phyloP scores from a whole-genome alignment of 208 protist genomes.

The Wallacemonas sp. region DNA sequence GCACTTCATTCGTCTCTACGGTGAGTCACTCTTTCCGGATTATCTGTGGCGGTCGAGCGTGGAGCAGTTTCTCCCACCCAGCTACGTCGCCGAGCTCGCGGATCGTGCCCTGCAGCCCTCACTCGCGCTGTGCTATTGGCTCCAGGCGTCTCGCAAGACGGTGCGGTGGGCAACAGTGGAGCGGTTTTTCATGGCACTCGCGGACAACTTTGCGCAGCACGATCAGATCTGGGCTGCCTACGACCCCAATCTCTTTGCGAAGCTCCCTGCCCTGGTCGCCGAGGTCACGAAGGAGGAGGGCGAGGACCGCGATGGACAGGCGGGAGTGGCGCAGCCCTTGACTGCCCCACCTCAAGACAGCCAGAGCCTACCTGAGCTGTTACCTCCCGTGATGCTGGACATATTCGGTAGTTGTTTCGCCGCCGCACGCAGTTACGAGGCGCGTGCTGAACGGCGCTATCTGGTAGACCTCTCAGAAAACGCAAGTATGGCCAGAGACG shows the following conservation, averaged over 20 bases:
- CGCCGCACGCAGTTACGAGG: conserved; percentile 38
- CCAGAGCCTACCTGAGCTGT: neutral
- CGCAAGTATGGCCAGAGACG: neutral
- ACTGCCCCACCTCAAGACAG: no score
- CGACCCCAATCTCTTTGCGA: conserved; percentile 16
- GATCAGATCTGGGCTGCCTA: conserved; percentile 35
- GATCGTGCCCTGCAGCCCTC: conserved; percentile 59
- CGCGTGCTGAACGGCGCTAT: conserved; percentile 13
- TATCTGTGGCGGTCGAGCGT: conserved; percentile 38
- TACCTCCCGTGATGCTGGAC: conserved; percentile 39
- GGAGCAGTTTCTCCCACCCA: conserved; percentile 45
- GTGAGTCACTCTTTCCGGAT: conserved; percentile 46
- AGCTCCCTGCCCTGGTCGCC: neutral
- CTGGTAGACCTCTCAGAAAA: neutral
- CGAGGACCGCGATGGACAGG: neutral
- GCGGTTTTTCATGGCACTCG: conserved; percentile 28
- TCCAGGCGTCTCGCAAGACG: conserved; percentile 25
- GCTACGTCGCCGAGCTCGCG: conserved; percentile 40
- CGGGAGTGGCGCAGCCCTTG: neutral
- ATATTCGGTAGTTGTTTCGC: conserved; percentile 45
- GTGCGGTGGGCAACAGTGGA: conserved; percentile 44
- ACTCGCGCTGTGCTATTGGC: conserved; percentile 48
- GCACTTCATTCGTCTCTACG: conserved; percentile 62
- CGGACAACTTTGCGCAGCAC: conserved; percentile 33
- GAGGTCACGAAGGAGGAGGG: neutral